A percentile compares a stretch with the other conserved stretches of the same genome.
Conservation (phyloP, 2,329 filamentous ascomycete genomes). For the Rutstroemia sydowiana region DNA sequence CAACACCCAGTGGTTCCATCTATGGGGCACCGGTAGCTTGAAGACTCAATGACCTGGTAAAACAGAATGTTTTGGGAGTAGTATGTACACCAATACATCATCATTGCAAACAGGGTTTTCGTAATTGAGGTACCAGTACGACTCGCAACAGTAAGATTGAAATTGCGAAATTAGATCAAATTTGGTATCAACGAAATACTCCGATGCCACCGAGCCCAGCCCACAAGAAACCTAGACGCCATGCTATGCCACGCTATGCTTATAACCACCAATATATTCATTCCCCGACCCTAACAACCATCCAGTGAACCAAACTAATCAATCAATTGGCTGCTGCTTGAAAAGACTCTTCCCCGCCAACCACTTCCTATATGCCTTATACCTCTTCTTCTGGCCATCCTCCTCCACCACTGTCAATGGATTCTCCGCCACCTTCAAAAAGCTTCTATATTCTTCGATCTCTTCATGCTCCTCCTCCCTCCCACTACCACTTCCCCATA, state of each 20-base stretch:
- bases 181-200: too few species aligned
- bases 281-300: neutral
- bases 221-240: too few species aligned
- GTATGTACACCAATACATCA: too few species aligned
- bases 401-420: conserved; percentile 82
- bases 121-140: too few species aligned
- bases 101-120: too few species aligned
- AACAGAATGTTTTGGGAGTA: too few species aligned
- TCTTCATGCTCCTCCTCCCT: conserved; percentile 39
- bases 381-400: conserved; percentile 84
- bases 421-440: conserved; percentile 70
- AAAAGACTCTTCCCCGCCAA: conserved; percentile 90
- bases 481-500: conserved; percentile 1
- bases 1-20: too few species aligned
- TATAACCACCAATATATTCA: neutral
- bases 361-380: conserved; percentile 96
- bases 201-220: too few species aligned
- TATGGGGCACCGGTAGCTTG: too few species aligned
- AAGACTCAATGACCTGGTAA: too few species aligned
- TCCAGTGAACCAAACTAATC: neutral
- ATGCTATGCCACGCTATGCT: neutral
- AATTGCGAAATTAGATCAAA: too few species aligned
- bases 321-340: conserved; percentile 68
- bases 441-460: conserved; percentile 65
- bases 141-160: too few species aligned